Percentiles rank a stretch among this genome's conserved stretches.
Evolutionary conservation across 345 rosid species (phyloP).

Genomic region (Melaleuca quinquenervia): DNA sequence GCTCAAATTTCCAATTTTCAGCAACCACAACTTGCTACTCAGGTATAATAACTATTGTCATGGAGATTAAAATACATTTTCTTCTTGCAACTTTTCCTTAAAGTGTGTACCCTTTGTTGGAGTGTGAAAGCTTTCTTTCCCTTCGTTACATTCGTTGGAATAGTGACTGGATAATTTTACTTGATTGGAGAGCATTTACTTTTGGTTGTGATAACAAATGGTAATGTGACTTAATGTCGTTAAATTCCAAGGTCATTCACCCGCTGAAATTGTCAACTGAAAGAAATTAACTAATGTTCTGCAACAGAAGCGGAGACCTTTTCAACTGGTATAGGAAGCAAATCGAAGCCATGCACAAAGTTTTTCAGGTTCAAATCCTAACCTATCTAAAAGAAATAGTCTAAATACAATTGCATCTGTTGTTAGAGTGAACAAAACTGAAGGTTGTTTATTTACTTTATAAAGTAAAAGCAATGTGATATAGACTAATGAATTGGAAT

Average conservation of each 20-base stretch:
- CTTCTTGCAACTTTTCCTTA: not conserved
- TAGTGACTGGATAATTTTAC: not conserved
- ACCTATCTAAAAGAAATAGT: constrained; percentile 46
- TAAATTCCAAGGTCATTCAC: constrained; percentile 22
- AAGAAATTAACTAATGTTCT: constrained; percentile 56
- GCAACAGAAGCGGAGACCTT: constrained; percentile 75
- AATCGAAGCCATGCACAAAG: constrained; percentile 96
- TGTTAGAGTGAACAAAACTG: constrained; percentile 15
- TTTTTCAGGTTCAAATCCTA: constrained; percentile 90
- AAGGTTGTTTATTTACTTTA: constrained; percentile 10
- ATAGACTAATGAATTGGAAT: constrained; percentile 50
- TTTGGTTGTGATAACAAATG: not conserved
- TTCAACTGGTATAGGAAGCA: constrained; percentile 88
- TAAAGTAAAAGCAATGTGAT: constrained; percentile 24
- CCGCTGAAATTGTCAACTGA: constrained; percentile 39
- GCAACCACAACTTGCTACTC: not conserved
- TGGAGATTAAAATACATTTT: not conserved
- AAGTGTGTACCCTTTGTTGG: not conserved
- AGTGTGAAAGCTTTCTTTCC: not conserved
- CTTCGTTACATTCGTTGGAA: not conserved
- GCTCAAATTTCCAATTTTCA: not conserved
- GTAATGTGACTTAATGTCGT: constrained; percentile 6
- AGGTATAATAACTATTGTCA: not conserved
- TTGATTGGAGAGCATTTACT: not conserved
- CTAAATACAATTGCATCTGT: constrained; percentile 32